Evolutionary conservation across 768 basidiomycete species (phyloP).

Genomic region (Tulasnella sp.): DNA sequence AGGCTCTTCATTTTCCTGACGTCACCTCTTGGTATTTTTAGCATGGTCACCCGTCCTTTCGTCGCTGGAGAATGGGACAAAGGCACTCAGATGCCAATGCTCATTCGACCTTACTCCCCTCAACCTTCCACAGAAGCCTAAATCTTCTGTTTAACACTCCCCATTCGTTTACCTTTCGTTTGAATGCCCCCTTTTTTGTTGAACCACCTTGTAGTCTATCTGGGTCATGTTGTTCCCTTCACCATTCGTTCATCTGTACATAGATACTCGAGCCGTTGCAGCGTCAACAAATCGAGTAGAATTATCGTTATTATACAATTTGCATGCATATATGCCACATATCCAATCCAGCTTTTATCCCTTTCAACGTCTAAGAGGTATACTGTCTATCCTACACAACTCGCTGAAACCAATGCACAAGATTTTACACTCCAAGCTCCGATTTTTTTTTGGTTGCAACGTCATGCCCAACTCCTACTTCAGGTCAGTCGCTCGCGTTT

Average conservation of each 20-base stretch:
- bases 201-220: background rate
- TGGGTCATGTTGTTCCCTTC: background rate
- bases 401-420: background rate
- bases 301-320: background rate
- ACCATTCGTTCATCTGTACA: background rate
- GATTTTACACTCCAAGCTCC: background rate
- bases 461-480: background rate
- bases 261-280: background rate
- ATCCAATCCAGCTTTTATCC: background rate
- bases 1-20: background rate
- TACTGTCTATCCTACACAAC: background rate
- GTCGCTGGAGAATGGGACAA: constrained; percentile 51
- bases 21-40: constrained; percentile 34
- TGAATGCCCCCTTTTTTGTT: background rate
- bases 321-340: background rate
- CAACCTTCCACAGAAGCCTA: constrained; percentile 40
- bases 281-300: background rate
- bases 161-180: background rate
- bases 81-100: constrained; percentile 61
- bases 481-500: constrained; percentile 47
- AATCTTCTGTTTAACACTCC: background rate
- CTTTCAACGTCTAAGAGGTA: background rate
- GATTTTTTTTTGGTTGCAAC: background rate
- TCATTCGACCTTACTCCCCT: constrained; percentile 54
- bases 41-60: constrained; percentile 65